A percentile compares a stretch with the other conserved stretches of the same genome.
Conservation (phyloP, 2,329 filamentous ascomycete species). For the Domatiomyces catenatus region DNA sequence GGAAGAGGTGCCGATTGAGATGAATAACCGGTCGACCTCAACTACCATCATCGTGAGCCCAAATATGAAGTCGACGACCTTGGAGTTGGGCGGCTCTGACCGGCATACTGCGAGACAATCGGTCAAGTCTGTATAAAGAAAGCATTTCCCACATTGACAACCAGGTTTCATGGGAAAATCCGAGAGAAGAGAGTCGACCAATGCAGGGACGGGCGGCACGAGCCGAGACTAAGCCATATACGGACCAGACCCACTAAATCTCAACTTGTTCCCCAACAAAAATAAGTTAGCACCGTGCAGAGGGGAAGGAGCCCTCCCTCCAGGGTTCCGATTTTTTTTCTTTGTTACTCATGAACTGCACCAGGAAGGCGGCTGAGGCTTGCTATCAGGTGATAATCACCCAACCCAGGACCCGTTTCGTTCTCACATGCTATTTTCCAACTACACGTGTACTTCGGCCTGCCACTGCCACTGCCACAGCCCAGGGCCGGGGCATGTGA, state of each 20-base stretch:
- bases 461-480: no score
- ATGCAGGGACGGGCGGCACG: background rate
- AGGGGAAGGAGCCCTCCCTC: no score
- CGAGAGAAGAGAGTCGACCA: background rate
- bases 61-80: constrained; percentile 55
- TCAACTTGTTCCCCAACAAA: background rate
- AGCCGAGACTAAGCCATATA: background rate
- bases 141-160: no score
- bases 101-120: constrained; percentile 19
- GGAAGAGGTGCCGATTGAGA: constrained; percentile 49
- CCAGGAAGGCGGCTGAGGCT: no score
- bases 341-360: no score
- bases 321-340: no score
- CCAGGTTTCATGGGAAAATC: background rate
- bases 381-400: no score
- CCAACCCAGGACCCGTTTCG: no score
- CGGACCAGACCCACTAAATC: background rate
- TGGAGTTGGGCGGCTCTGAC: constrained; percentile 42
- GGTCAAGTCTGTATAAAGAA: background rate
- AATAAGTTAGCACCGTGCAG: background rate
- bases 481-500: no score
- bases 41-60: constrained; percentile 62
- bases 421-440: no score
- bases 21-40: constrained; percentile 62
- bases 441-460: no score